Evolutionary conservation across 2,329 filamentous ascomycete genomes (phyloP), one percentile per base, ranked within the genome.

Genomic region (Dactylellina parvicollis): DNA sequence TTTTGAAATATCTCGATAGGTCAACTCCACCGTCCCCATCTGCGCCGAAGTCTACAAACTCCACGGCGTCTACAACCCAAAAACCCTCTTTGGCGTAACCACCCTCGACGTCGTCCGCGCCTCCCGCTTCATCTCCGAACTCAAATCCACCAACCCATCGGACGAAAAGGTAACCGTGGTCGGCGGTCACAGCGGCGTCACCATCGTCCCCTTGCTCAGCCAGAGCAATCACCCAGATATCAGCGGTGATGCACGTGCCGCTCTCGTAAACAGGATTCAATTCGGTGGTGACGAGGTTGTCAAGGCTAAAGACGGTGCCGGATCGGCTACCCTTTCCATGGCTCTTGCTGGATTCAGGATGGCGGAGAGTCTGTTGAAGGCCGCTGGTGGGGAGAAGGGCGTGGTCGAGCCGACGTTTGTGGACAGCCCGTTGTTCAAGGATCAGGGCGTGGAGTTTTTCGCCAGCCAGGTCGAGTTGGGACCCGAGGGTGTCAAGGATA

Each of bases 1-100:
- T 28, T 22, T 12, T 42, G 20, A 14, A 60, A 30, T 20, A 26
- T 46, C 12, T 12, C 49, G n/a, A 44, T 61, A 87, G 86, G 87
- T 99, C 85, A 99, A 99, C 92, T 97, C 92, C 79, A 99, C 95
- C 81, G 95, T 99, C 80, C 95, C 95, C 82, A 99, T 99, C 85
- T 90, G 89, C 81, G 90, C 92, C 82, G 95, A 98, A 88, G 89
- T 98, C 82, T 96, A 93, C 91, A 98, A 98, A 90, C 85, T 87
- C 82, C 87, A 85, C 79, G 92, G 92, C 78, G 94, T 98, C 85
- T 99, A 97, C 90, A 94, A 99, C 89, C 93, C 95, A 83, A 96
- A 96, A 90, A 92, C 91, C 81, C 92, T 99, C 79, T 99, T 99
- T 85, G 95, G 95, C 86, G 95, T 99, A 81, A 99, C 95, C 84